These are phyloP conservation scores for Carallia pectinifolia DNA, from an alignment of 345 rosid genomes.

Conservation along the genomic window DNA sequence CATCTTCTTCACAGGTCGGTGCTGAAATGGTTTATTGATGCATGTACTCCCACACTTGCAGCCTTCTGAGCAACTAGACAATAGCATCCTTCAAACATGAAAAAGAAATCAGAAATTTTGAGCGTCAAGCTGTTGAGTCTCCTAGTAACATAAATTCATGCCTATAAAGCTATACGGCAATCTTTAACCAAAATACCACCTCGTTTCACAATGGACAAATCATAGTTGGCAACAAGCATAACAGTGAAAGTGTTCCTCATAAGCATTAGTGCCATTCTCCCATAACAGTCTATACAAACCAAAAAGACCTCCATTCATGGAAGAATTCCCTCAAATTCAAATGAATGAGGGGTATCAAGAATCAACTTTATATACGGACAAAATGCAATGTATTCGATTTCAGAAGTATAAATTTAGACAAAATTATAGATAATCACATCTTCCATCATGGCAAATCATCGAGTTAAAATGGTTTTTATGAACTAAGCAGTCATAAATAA, in stretches of 20 bases:
- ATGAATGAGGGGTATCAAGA: not conserved
- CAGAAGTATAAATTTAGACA: not conserved
- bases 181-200: not conserved
- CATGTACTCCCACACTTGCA: constrained; percentile 87
- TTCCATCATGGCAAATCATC: not conserved
- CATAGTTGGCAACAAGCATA: not conserved
- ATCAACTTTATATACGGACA: not conserved
- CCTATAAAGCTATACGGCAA: not conserved
- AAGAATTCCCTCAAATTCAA: not conserved
- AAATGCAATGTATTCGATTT: not conserved
- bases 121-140: too few relatives aligned
- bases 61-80: constrained; percentile 90
- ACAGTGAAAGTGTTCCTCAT: not conserved
- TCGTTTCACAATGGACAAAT: not conserved
- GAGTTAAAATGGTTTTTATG: not conserved
- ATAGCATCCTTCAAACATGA: constrained; percentile 59
- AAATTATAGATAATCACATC: not conserved
- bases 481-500: not conserved
- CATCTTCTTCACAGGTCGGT: constrained; percentile 83
- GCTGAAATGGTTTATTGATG: constrained; percentile 86
- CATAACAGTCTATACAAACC: not conserved
- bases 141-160: not conserved
- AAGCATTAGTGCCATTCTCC: not conserved
- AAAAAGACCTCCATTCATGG: not conserved
- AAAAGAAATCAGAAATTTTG: not conserved